phyloP scores from a whole-genome alignment of 768 basidiomycete species.

The Phaeolepiota aurea region DNA sequence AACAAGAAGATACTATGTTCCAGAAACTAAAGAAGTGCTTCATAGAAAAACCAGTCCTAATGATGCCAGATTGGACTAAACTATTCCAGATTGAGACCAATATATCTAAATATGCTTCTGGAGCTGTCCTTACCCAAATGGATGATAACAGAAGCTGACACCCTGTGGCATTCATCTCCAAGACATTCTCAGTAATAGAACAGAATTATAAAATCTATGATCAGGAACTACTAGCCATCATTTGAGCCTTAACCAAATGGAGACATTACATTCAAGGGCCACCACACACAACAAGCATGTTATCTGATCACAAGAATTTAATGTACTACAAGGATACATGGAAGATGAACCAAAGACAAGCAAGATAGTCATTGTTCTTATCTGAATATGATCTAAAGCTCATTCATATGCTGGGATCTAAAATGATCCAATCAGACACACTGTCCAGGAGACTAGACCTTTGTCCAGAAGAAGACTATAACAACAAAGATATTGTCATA shows the following conservation, averaged over 20 bases:
- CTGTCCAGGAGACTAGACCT: no score
- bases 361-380: no score
- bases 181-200: constrained; percentile 20
- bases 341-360: no score
- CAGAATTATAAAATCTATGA: constrained; percentile 39
- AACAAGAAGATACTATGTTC: constrained; percentile 13
- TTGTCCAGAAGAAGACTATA: no score
- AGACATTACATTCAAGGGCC: constrained; percentile 6
- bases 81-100: constrained; percentile 15
- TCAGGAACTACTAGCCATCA: constrained; percentile 39
- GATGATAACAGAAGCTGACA: constrained; percentile 15
- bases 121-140: constrained; percentile 16
- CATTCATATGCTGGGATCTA: no score
- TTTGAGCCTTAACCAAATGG: constrained; percentile 21
- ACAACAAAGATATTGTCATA: no score
- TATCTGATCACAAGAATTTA: no score
- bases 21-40: constrained; percentile 14
- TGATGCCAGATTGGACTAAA: constrained; percentile 6
- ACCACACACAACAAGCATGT: no score
- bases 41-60: constrained; percentile 16
- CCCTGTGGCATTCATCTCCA: constrained; percentile 30
- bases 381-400: no score
- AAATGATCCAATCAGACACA: no score
- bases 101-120: constrained; percentile 13
- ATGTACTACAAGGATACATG: no score